Evolutionary conservation across 2,329 filamentous ascomycete genomes (phyloP).

Genomic region (Fusarium subtropicale): DNA sequence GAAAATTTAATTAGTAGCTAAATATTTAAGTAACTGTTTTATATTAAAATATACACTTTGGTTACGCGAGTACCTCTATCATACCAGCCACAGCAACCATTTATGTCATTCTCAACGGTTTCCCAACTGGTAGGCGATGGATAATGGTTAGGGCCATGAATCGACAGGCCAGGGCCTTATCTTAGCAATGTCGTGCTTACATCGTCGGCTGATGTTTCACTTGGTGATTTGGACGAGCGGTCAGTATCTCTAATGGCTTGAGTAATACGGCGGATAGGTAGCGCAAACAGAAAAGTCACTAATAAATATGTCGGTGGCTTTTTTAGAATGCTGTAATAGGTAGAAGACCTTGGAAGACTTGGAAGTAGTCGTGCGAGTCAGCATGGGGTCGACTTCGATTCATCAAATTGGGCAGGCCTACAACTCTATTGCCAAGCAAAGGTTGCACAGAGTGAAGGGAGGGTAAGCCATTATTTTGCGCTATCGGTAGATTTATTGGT

Average conservation of each 20-base stretch:
- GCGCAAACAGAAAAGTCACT: not conserved
- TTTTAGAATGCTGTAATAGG: not conserved
- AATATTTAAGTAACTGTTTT: too few species aligned
- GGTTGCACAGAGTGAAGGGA: not conserved
- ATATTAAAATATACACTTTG: too few species aligned
- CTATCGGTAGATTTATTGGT: not conserved
- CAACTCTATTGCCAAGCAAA: not conserved
- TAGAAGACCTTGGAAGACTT: not conserved
- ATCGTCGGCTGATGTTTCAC: not conserved
- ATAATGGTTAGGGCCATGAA: not conserved
- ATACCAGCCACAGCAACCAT: not conserved
- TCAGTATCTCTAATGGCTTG: not conserved
- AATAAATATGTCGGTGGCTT: not conserved
- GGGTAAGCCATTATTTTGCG: not conserved
- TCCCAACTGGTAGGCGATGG: not conserved
- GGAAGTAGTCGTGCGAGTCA: not conserved
- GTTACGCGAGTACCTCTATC: not conserved
- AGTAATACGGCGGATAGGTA: not conserved
- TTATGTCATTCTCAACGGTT: not conserved
- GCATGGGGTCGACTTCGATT: not conserved
- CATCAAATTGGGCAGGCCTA: not conserved
- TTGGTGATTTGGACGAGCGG: not conserved
- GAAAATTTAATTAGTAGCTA: too few species aligned
- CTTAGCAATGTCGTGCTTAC: not conserved
- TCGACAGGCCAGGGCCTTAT: not conserved